Evolutionary conservation across 2,329 filamentous ascomycete species (phyloP).

Genomic region (Juglanconis sp.): DNA sequence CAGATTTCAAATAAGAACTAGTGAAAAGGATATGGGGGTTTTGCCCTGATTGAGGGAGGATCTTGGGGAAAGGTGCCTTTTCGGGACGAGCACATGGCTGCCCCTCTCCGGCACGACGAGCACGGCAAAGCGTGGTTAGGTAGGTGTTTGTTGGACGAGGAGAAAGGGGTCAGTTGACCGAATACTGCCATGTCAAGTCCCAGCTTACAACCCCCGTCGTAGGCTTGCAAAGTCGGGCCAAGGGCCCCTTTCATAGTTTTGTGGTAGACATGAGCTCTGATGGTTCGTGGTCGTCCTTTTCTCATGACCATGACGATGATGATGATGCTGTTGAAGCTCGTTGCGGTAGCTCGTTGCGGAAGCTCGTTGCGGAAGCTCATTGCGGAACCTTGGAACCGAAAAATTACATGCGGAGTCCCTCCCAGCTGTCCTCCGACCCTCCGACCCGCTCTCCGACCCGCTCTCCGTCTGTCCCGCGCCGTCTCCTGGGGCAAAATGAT

Average conservation of each 20-base stretch:
- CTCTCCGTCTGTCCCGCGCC: not conserved
- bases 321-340: not conserved
- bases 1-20: not conserved
- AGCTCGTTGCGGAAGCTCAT: not conserved
- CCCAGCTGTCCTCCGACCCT: not conserved
- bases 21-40: not conserved
- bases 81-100: not conserved
- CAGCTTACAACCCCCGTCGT: too few species aligned
- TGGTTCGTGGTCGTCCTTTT: not conserved
- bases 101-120: not conserved
- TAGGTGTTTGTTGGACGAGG: too few species aligned
- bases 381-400: too few species aligned
- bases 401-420: too few species aligned
- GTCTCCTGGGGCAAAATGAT: not conserved
- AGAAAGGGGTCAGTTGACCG: too few species aligned
- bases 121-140: too few species aligned
- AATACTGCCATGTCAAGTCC: too few species aligned
- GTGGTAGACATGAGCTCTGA: not conserved
- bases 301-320: not conserved
- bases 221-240: too few species aligned
- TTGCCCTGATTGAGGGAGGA: too few species aligned
- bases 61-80: not conserved
- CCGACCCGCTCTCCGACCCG: not conserved
- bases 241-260: not conserved
- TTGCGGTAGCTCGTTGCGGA: not conserved